Conservation (phyloP, 768 basidiomycete species). For the Lentinula lateritia region DNA sequence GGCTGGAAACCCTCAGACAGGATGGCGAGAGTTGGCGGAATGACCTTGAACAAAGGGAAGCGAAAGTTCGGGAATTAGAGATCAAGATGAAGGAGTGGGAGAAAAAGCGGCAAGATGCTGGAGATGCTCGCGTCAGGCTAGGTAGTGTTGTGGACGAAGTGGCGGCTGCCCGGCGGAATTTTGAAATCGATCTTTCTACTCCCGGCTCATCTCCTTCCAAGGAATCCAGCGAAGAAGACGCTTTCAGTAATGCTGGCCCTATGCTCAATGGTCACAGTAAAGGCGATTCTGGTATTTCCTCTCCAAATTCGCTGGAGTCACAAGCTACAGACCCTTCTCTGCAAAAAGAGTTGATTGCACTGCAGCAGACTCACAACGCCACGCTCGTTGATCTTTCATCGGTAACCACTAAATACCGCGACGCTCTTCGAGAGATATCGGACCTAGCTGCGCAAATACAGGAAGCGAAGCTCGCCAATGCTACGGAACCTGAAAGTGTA, state of each 20-base stretch:
- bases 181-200: conserved; percentile 46
- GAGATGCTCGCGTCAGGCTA: conserved; percentile 60
- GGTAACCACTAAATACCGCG: conserved; percentile 78
- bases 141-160: conserved; percentile 67
- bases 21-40: conserved; percentile 80
- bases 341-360: conserved; percentile 58
- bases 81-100: conserved; percentile 76
- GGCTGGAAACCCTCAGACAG: conserved; percentile 60
- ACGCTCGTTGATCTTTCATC: conserved; percentile 76
- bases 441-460: conserved; percentile 89
- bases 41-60: conserved; percentile 82
- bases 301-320: conserved; percentile 16
- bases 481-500: conserved; percentile 23
- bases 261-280: conserved; percentile 8
- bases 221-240: conserved; percentile 1
- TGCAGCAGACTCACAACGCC: conserved; percentile 80
- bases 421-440: conserved; percentile 88
- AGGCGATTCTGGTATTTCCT: conserved; percentile 18
- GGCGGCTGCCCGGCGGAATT: conserved; percentile 58
- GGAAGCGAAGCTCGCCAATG: conserved; percentile 69
- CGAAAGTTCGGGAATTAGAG: conserved; percentile 70
- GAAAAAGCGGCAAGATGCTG: conserved; percentile 60
- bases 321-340: conserved; percentile 27
- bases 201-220: conserved; percentile 14
- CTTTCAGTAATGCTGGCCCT: not conserved